Evolutionary conservation across 202 grass and related monocot genomes (phyloP).

Genomic region (Schoenoplectus tabernaemontani): DNA sequence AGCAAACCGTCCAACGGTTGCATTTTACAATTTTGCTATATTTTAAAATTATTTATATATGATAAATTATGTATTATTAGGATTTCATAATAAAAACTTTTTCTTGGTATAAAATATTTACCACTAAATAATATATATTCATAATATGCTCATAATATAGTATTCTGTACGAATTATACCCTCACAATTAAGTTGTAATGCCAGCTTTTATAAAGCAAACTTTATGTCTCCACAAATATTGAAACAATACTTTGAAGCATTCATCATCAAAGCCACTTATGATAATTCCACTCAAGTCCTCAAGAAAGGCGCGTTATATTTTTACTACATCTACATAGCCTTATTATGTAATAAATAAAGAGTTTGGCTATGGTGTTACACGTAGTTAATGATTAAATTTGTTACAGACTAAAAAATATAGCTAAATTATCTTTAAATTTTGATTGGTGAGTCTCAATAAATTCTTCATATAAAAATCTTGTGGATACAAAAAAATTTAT

Average conservation of each 20-base stretch:
- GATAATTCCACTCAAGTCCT: background rate
- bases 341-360: too few species aligned
- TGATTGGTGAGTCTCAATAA: too few species aligned
- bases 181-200: background rate
- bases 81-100: background rate
- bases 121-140: background rate
- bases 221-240: slow-evolving; percentile 5
- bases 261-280: background rate
- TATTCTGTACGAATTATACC: background rate
- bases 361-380: too few species aligned
- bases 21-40: too few species aligned
- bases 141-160: background rate
- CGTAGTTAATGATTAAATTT: too few species aligned
- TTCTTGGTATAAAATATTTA: background rate
- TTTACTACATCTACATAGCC: background rate
- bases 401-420: too few species aligned
- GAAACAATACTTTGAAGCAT: slow-evolving; percentile 1
- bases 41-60: too few species aligned
- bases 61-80: too few species aligned
- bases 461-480: too few species aligned
- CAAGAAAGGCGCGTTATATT: background rate
- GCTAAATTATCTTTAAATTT: too few species aligned
- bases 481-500: too few species aligned
- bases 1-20: too few species aligned
- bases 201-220: background rate